These are phyloP conservation scores for Hygrophila difformis DNA, from an alignment of 257 asterid genomes.

Conservation along the genomic window DNA sequence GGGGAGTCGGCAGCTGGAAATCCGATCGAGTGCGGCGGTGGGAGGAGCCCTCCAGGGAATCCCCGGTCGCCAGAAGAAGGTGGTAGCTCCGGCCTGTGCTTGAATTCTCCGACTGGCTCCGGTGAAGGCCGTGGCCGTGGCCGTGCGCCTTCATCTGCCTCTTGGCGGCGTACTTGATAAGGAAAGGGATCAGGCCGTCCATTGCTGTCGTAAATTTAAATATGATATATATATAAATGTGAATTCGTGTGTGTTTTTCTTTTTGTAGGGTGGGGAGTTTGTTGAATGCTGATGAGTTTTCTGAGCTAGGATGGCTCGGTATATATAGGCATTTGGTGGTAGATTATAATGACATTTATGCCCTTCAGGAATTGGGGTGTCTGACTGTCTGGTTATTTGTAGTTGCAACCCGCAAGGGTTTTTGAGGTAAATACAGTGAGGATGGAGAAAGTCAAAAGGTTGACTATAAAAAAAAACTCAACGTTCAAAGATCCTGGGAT, in stretches of 20 bases:
- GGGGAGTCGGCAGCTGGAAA: conserved; percentile 15
- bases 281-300: neutral
- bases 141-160: conserved; percentile 34
- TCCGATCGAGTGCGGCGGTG: conserved; percentile 41
- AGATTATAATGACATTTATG: too few species aligned
- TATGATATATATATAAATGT: too few species aligned
- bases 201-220: conserved; percentile 17
- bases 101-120: conserved; percentile 53
- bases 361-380: too few species aligned
- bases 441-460: too few species aligned
- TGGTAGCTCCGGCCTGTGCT: conserved; percentile 49
- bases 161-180: conserved; percentile 43
- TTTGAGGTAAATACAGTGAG: too few species aligned
- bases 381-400: too few species aligned
- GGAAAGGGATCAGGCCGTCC: conserved; percentile 70
- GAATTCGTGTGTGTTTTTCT: too few species aligned
- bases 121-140: conserved; percentile 20
- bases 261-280: neutral
- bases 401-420: too few species aligned
- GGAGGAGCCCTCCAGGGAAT: conserved; percentile 34
- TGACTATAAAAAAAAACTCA: too few species aligned
- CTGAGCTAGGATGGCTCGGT: neutral
- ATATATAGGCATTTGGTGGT: conserved; percentile 6
- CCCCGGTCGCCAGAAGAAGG: conserved; percentile 32
- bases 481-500: too few species aligned